Percentiles rank a stretch among this genome's conserved stretches.
phyloP scores from a whole-genome alignment of 768 basidiomycete species.

The Lentinula sp. region DNA sequence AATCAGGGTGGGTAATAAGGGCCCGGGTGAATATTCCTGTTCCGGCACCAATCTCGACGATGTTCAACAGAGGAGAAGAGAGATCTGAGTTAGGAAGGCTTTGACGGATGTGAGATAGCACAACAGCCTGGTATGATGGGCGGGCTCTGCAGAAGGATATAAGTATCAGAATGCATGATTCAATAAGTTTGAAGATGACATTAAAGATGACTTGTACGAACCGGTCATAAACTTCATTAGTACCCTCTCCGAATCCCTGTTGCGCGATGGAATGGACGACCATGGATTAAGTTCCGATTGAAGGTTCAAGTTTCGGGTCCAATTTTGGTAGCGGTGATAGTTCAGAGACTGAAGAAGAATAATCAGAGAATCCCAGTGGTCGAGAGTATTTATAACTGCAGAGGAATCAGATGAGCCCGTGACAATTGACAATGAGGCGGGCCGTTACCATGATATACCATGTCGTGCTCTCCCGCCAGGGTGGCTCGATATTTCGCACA shows the following conservation, averaged over 20 bases:
- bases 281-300: not conserved
- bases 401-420: no score
- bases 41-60: conserved; percentile 77
- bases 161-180: no score
- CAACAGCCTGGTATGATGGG: conserved; percentile 72
- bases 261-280: conserved; percentile 2
- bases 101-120: conserved; percentile 55
- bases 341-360: no score
- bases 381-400: no score
- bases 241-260: conserved; percentile 57
- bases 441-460: no score
- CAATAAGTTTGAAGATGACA: not conserved
- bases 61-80: conserved; percentile 32
- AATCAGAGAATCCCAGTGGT: no score
- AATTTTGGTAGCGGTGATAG: no score
- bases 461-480: no score
- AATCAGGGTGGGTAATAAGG: conserved; percentile 57
- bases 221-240: conserved; percentile 81
- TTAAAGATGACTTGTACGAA: conserved; percentile 17
- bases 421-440: no score
- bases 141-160: conserved; percentile 45
- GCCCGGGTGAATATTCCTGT: conserved; percentile 89
- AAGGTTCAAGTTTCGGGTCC: not conserved
- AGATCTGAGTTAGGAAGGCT: conserved; percentile 26
- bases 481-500: no score